These are phyloP conservation scores for Monilinia laxa DNA, from an alignment of 2,329 filamentous ascomycete genomes.

Conservation along the genomic window DNA sequence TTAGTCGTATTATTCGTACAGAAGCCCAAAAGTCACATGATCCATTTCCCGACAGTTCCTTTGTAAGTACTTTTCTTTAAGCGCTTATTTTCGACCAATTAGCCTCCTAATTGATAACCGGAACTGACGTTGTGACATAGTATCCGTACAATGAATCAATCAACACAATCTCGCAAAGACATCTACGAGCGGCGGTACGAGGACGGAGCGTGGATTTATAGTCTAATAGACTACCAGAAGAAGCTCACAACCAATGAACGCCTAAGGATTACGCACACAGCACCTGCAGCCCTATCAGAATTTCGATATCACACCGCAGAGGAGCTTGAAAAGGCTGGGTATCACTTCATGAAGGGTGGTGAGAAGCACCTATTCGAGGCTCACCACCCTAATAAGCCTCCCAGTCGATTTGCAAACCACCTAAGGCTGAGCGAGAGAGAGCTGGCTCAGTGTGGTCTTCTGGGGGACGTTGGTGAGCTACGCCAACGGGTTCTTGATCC, in stretches of 20 bases:
- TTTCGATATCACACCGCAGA: not conserved
- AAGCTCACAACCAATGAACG: not conserved
- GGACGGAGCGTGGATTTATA: not conserved
- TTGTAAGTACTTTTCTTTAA: not conserved
- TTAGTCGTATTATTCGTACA: no score
- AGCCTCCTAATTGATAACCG: not conserved
- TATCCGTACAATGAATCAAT: not conserved
- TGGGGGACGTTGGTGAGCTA: not conserved
- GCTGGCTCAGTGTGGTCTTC: not conserved
- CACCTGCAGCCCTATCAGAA: not conserved
- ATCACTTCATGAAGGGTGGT: conserved; percentile 5
- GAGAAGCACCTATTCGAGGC: conserved; percentile 6
- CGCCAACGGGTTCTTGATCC: not conserved
- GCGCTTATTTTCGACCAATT: not conserved
- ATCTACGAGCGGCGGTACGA: conserved; percentile 1
- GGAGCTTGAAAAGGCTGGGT: not conserved
- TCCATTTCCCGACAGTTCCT: no score
- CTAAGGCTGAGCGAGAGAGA: not conserved
- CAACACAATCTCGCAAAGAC: not conserved
- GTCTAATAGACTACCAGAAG: not conserved
- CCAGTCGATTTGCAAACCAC: not conserved
- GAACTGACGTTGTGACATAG: no score
- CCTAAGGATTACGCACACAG: not conserved
- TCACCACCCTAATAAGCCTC: not conserved
- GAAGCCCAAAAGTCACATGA: no score